Base-by-base conservation (phyloP, 306 rosid genomes). In the Cucumis cinereus region DNA sequence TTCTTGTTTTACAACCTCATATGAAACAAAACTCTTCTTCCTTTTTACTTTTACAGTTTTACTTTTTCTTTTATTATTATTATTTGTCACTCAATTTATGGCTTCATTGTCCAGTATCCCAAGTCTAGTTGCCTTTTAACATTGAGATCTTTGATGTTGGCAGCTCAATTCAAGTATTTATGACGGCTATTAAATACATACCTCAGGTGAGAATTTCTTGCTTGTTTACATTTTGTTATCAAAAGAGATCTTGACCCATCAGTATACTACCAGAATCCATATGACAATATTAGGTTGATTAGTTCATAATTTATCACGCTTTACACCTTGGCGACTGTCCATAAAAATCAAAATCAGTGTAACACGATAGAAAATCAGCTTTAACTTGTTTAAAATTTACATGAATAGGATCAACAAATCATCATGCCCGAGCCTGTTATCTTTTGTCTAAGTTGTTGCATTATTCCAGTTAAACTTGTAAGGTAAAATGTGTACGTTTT, bases 121-220 rank as follows among this genome's bases (percentile, higher is more conserved):
- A 23, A 47, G 59, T 26, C 43, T 26, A 47, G 59, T 49, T 47
- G 26, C 24, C 54, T 47, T 15, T 71, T 71, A 71, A 71, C 56
- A 58, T 23, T 49, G 75, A 71, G 16, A 15, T 49, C 69, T 55
- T 58, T 66, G 24, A 45, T 69, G 22, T 58, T 82, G 36, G 86
- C 96, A 90, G 99, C 85, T 81, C 83, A 40, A 94, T 94, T 73
- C 99, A 92, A 90, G 86, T 92, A 36, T 74, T 68, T 73, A 94
- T 94, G 97, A 88, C 99, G 3, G 41, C 85, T 26, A 88, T 94
- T 77, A 94, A 94, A 78, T 94, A 94, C 77, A 86, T 92, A 61
- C 99, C 99, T 24, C 99, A 94, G 99, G 97, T 92, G 63, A 75
- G 87, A 52, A 20, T 72, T 66, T 45, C 14, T 36, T 33, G 15